phyloP scores from a whole-genome alignment of 768 basidiomycete species.

The Tylopilus balloui region DNA sequence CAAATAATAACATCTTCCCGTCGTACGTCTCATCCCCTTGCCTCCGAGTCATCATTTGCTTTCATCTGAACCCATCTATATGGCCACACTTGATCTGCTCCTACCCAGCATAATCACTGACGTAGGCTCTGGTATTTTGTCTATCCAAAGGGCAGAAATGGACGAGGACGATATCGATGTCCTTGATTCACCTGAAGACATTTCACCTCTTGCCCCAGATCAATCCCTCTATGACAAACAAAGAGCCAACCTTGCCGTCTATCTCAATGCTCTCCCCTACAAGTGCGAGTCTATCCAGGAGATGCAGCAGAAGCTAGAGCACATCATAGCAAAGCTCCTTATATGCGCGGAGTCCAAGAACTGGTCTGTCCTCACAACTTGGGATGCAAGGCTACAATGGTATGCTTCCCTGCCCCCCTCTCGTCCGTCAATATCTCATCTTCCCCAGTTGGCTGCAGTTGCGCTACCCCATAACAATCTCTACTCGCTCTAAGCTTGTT shows the following conservation, averaged over 20 bases:
- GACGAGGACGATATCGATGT: slow-evolving; percentile 55
- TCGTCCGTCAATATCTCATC: slow-evolving; percentile 5
- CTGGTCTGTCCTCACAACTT: slow-evolving; percentile 68
- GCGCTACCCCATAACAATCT: slow-evolving; percentile 70
- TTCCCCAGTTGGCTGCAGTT: slow-evolving; percentile 67
- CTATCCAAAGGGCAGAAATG: slow-evolving; percentile 37
- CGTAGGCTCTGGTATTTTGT: slow-evolving; percentile 20
- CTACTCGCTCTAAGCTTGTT: slow-evolving; percentile 68
- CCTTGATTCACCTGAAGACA: slow-evolving; percentile 40
- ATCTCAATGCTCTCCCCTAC: slow-evolving; percentile 68
- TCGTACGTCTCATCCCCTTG: slow-evolving; percentile 27
- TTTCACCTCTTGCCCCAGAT: slow-evolving; percentile 18
- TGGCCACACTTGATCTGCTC: slow-evolving; percentile 21
- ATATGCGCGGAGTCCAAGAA: slow-evolving; percentile 71
- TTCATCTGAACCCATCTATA: slow-evolving; percentile 20
- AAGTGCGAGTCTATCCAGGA: slow-evolving; percentile 64
- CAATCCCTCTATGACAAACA: slow-evolving; percentile 52
- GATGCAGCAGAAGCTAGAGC: slow-evolving; percentile 66
- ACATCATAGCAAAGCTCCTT: slow-evolving; percentile 63
- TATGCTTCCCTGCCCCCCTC: slow-evolving; percentile 27
- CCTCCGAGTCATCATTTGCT: slow-evolving; percentile 11
- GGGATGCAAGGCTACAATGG: slow-evolving; percentile 82
- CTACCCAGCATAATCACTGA: slow-evolving; percentile 25
- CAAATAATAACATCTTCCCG: slow-evolving; percentile 12
- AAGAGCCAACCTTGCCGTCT: slow-evolving; percentile 55